Conservation (phyloP, 257 asterid genomes). For the Vinca minor region DNA sequence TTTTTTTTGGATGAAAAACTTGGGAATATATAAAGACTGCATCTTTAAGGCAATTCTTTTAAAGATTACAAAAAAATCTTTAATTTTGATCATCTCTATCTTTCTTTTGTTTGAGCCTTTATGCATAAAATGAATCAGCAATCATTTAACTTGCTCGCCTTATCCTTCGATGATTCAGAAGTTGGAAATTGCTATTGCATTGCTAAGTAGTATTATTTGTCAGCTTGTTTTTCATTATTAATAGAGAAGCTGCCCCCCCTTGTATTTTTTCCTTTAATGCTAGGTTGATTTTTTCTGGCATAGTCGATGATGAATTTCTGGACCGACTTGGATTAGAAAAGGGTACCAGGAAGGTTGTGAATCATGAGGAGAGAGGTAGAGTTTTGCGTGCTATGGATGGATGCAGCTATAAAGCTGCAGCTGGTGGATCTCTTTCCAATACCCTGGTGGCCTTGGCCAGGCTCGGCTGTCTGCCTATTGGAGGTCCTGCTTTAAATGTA, state of each 20-base stretch:
- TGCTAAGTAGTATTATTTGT: not conserved
- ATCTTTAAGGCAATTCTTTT: not conserved
- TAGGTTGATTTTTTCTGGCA: conserved; percentile 97
- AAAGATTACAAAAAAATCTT: not conserved
- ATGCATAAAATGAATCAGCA: not conserved
- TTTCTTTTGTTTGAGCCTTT: not conserved
- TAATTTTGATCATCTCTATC: not conserved
- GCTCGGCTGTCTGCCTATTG: conserved; percentile 70
- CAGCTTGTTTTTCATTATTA: too few relatives aligned
- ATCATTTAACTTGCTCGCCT: not conserved
- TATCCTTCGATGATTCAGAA: not conserved
- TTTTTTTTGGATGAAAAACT: too few relatives aligned
- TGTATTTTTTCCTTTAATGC: too few relatives aligned
- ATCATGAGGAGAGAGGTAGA: conserved; percentile 92
- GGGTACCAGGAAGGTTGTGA: conserved; percentile 86
- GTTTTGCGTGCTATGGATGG: conserved; percentile 94
- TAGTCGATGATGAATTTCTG: conserved; percentile 75
- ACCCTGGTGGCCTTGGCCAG: conserved; percentile 92
- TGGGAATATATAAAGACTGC: not conserved
- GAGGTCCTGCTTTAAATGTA: conserved; percentile 64
- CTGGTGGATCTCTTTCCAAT: conserved; percentile 98
- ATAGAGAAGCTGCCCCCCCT: too few relatives aligned
- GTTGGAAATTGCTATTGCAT: not conserved
- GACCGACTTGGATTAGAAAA: conserved; percentile 60
- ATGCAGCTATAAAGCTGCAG: conserved; percentile 95